phyloP scores from a whole-genome alignment of 2,329 filamentous ascomycete species.

The Colletotrichum sublineola region DNA sequence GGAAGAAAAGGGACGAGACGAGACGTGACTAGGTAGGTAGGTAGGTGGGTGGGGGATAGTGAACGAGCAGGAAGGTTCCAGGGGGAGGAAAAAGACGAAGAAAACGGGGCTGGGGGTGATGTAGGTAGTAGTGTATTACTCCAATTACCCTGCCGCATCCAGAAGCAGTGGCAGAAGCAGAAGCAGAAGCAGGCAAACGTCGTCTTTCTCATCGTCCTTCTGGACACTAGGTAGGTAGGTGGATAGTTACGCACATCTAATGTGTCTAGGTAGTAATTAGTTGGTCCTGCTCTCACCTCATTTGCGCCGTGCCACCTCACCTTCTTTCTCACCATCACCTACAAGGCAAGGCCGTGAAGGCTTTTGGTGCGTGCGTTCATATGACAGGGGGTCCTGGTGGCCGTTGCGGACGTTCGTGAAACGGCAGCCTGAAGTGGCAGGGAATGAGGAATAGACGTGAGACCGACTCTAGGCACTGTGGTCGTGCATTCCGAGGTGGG shows the following conservation, averaged over 20 bases:
- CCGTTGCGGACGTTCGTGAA: conserved; percentile 42
- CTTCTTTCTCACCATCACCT: conserved; percentile 32
- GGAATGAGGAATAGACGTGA: conserved; percentile 35
- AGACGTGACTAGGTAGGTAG: not conserved
- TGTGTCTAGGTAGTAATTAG: not conserved
- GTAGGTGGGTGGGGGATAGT: not conserved
- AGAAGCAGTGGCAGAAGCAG: conserved; percentile 5
- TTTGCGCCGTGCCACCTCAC: conserved; percentile 11
- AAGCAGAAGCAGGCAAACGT: conserved; percentile 1
- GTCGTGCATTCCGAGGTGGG: too few species aligned
- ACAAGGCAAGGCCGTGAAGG: conserved; percentile 39
- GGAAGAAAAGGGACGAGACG: conserved; percentile 3
- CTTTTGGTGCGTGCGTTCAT: conserved; percentile 23
- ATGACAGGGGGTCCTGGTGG: conserved; percentile 37
- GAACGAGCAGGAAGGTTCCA: conserved; percentile 13
- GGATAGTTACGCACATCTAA: not conserved
- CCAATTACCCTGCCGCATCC: conserved; percentile 9
- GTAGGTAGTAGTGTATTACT: not conserved
- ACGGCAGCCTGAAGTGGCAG: conserved; percentile 38
- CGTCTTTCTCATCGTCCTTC: not conserved
- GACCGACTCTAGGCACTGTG: conserved; percentile 28
- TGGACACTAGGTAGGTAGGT: not conserved
- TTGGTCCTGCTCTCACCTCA: conserved; percentile 14
- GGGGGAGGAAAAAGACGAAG: not conserved
- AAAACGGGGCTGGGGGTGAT: not conserved